Evolutionary conservation across 1,139 yeast species (phyloP).

Genomic region (Sugiyamaella paludigena): DNA sequence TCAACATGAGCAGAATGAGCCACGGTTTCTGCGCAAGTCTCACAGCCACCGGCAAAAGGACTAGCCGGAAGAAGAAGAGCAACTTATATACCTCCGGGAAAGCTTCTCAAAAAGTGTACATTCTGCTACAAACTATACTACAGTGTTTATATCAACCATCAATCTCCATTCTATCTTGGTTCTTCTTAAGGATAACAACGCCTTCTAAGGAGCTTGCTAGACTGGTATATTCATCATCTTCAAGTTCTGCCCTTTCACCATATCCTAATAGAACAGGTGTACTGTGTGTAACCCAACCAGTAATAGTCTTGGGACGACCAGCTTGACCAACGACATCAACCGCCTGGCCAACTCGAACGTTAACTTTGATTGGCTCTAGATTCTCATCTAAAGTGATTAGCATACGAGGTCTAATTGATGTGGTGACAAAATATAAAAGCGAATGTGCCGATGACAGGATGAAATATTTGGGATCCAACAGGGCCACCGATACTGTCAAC

Average conservation of each 20-base stretch:
- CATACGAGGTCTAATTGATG: constrained; percentile 92
- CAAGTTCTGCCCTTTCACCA: constrained; percentile 97
- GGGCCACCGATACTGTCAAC: constrained; percentile 77
- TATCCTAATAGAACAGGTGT: constrained; percentile 91
- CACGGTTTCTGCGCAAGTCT: no score
- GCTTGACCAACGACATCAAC: constrained; percentile 99
- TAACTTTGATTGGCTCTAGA: constrained; percentile 85
- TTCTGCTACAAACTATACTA: neutral
- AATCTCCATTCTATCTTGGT: constrained; percentile 80
- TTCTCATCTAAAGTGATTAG: constrained; percentile 89
- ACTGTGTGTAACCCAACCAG: constrained; percentile 99
- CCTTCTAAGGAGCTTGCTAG: constrained; percentile 86
- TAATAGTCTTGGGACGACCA: constrained; percentile 96
- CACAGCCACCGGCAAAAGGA: no score
- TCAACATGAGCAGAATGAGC: no score
- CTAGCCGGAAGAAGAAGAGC: no score
- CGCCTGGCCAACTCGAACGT: constrained; percentile 97
- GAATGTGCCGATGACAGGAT: constrained; percentile 68
- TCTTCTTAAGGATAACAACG: constrained; percentile 85
- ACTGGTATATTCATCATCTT: constrained; percentile 88
- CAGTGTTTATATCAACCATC: constrained; percentile 39
- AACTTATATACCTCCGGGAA: no score
- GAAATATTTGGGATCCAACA: constrained; percentile 78
- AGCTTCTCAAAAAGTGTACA: constrained; percentile 3
- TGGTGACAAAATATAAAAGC: constrained; percentile 79